Base-by-base conservation (phyloP, 805 yeast genomes). In the Ogataea philodendri region DNA sequence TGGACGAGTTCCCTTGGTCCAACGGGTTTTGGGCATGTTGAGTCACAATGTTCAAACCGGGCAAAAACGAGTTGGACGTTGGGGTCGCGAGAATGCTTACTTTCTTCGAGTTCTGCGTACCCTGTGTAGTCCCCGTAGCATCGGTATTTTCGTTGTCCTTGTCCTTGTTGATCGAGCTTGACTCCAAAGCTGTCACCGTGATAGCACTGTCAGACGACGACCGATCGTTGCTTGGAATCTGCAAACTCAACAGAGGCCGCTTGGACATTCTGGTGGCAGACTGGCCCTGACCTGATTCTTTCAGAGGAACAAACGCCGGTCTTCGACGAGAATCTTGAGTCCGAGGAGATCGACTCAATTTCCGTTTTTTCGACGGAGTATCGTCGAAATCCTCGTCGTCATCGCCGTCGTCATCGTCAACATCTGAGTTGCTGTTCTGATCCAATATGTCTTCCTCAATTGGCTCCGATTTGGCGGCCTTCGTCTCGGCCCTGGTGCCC, bases 241-340 rank as follows among this genome's bases (percentile, higher is more conserved):
- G 78, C 8, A 81, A 80, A 37, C 84, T 59, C 28, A 81, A 59
- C 1, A 79, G 69, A 1, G 87, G 87, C 41, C 87, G 59, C 31
- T 61, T 48, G n/a, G 44, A 39, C 19, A 32, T 9, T 9, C 31
- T 27, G n/a, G 22, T 4, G 19, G 9, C 13, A 10, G 22, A 9
- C 9, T 7, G 19, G 11, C 19, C 15, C 19, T 11, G 14, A 8
- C 13, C 15, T 3, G 29, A 15, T 5, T 35, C 39, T 16, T 35
- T 21, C 16, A 29, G 14, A 7, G 39, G 39, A 7, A 29, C 33
- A 35, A 35, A 35, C 5, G 39, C 15, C 8, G 39, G 39, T 28
- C 32, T 22, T n/a, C 26, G 34, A 3, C 16, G 28, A 10, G 27
- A 15, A 9, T 35, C 32, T 9, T 35, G 22, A 14, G 34, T 20